phyloP scores from a whole-genome alignment of 2,329 filamentous ascomycete species.

The Pseudogymnoascus sp. region DNA sequence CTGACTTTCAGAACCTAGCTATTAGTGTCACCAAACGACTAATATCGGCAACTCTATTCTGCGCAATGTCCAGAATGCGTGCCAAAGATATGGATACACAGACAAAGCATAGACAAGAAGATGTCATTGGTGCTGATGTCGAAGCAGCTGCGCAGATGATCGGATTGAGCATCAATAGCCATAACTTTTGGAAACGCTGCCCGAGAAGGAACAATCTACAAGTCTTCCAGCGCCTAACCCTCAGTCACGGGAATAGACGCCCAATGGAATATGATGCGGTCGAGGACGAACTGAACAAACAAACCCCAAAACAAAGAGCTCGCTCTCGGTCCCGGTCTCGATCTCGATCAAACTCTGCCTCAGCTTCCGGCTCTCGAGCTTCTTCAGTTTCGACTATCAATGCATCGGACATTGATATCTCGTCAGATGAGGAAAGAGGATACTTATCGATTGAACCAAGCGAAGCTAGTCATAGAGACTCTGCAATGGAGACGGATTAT shows the following conservation, averaged over 20 bases:
- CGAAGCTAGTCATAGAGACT: constrained; percentile 12
- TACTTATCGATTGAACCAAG: not conserved
- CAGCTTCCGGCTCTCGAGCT: not conserved
- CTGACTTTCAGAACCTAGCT: constrained; percentile 63
- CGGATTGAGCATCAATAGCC: constrained; percentile 38
- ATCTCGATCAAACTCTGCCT: constrained; percentile 22
- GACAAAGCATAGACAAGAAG: not conserved
- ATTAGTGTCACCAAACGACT: constrained; percentile 62
- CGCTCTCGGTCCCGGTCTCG: constrained; percentile 14
- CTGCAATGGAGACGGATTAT: not conserved
- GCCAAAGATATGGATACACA: constrained; percentile 28
- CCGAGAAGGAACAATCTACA: constrained; percentile 44
- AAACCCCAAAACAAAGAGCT: constrained; percentile 6
- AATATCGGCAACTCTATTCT: constrained; percentile 59
- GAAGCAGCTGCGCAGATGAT: constrained; percentile 46
- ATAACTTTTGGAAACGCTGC: constrained; percentile 43
- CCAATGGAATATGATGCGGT: constrained; percentile 32
- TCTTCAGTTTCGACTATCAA: not conserved
- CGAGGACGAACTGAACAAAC: constrained; percentile 18
- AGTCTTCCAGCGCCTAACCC: constrained; percentile 36
- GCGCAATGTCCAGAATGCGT: constrained; percentile 61
- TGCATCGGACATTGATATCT: constrained; percentile 7
- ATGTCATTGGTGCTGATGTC: constrained; percentile 30
- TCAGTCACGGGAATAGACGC: constrained; percentile 15
- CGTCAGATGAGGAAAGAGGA: not conserved